Conservation (phyloP, 768 basidiomycete genomes). For the Cyathus striatus region DNA sequence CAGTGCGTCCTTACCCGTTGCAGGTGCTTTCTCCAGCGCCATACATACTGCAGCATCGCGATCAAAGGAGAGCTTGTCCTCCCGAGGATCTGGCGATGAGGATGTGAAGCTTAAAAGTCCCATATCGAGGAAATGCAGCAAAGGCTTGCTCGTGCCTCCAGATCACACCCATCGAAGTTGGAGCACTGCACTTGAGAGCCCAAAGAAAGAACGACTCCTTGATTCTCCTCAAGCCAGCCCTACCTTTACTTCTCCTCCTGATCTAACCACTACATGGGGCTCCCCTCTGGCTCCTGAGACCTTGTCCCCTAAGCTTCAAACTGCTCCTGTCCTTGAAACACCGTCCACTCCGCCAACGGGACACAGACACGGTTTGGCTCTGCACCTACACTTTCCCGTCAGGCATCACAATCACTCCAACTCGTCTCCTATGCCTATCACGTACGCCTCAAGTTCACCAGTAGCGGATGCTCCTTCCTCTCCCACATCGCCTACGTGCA, state of each 20-base stretch:
- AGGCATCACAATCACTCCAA: neutral
- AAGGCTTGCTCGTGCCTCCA: neutral
- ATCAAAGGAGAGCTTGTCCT: neutral
- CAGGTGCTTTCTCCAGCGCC: neutral
- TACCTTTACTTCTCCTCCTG: neutral
- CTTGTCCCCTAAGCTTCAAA: too few species aligned
- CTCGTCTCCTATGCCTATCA: neutral
- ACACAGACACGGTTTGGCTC: neutral
- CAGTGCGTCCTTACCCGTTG: slow-evolving; percentile 3
- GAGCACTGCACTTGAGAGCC: neutral
- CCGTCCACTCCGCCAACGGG: neutral
- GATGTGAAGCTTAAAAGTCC: neutral
- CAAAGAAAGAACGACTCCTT: neutral
- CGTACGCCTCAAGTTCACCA: neutral
- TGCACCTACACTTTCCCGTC: neutral
- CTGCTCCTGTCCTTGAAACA: too few species aligned
- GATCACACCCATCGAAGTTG: neutral
- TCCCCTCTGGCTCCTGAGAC: too few species aligned
- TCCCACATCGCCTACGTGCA: slow-evolving; percentile 6
- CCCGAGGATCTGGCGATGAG: neutral
- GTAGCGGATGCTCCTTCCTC: slow-evolving; percentile 9
- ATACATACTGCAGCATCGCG: neutral
- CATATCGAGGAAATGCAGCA: neutral
- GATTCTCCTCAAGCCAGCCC: neutral
- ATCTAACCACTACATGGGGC: too few species aligned